A percentile compares a stretch with the other conserved stretches of the same genome.
These are phyloP conservation scores for Aspergillus sp. DNA, from an alignment of 2,329 filamentous ascomycete species.

Conservation along the genomic window DNA sequence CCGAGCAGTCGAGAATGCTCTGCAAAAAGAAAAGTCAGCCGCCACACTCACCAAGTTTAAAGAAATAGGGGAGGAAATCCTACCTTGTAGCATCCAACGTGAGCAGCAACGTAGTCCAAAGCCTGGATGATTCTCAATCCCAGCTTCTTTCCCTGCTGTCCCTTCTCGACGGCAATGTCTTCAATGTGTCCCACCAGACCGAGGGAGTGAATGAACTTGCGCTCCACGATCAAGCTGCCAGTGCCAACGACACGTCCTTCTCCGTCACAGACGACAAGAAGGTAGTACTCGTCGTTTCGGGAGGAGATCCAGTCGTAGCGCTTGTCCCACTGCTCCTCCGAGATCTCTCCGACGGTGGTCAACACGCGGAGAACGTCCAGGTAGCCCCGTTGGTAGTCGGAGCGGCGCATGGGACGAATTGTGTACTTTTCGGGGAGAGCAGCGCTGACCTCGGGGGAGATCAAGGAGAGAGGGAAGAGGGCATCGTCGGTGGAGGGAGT, in stretches of 20 bases:
- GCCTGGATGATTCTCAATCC: slow-evolving; percentile 91
- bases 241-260: slow-evolving; percentile 75
- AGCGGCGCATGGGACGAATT: slow-evolving; percentile 71
- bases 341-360: slow-evolving; percentile 87
- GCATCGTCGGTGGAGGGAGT: slow-evolving; percentile 43
- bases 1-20: slow-evolving; percentile 93
- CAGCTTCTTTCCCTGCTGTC: slow-evolving; percentile 96
- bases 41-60: slow-evolving; percentile 2
- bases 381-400: slow-evolving; percentile 77
- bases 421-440: slow-evolving; percentile 76
- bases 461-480: slow-evolving; percentile 73
- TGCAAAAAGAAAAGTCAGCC: slow-evolving; percentile 31
- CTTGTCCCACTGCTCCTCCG: slow-evolving; percentile 66
- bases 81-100: slow-evolving; percentile 89
- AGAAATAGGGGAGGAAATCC: slow-evolving; percentile 7
- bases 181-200: slow-evolving; percentile 84
- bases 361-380: slow-evolving; percentile 87
- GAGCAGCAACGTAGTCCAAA: slow-evolving; percentile 79
- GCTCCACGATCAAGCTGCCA: slow-evolving; percentile 83
- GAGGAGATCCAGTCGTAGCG: slow-evolving; percentile 77
- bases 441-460: slow-evolving; percentile 69
- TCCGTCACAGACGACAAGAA: slow-evolving; percentile 77
- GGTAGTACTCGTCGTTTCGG: slow-evolving; percentile 74
- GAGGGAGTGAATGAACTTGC: slow-evolving; percentile 59
- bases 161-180: slow-evolving; percentile 90